Evolutionary conservation across 371 early-diverging fungal genomes (phyloP).

Genomic region (Coelomomyces lativittatus): DNA sequence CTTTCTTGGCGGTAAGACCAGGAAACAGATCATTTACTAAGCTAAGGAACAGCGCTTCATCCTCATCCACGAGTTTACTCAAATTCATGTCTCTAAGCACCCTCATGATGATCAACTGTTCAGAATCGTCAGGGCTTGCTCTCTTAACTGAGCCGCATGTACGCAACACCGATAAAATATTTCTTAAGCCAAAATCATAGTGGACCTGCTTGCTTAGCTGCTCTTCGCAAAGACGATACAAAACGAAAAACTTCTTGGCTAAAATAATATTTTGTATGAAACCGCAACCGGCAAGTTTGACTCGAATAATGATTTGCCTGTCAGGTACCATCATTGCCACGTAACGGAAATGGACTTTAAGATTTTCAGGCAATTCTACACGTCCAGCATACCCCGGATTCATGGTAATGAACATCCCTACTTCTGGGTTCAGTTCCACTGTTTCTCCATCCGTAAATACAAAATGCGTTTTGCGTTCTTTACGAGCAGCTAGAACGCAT

Average conservation of each 20-base stretch:
- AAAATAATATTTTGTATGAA: constrained; percentile 35
- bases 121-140: constrained; percentile 33
- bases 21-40: constrained; percentile 46
- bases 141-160: constrained; percentile 44
- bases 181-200: constrained; percentile 51
- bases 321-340: constrained; percentile 52
- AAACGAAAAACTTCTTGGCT: constrained; percentile 42
- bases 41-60: constrained; percentile 32
- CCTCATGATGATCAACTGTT: constrained; percentile 41
- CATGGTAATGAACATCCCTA: constrained; percentile 51
- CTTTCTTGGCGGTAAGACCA: constrained; percentile 32
- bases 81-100: constrained; percentile 47
- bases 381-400: constrained; percentile 47
- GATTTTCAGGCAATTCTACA: constrained; percentile 44
- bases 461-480: constrained; percentile 30
- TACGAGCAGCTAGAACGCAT: constrained; percentile 33
- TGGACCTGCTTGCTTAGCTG: constrained; percentile 44
- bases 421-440: constrained; percentile 45
- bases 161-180: constrained; percentile 40
- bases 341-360: constrained; percentile 45
- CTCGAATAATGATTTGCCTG: constrained; percentile 44
- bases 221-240: constrained; percentile 40
- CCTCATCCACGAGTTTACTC: constrained; percentile 44
- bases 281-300: constrained; percentile 46
- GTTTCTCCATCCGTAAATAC: constrained; percentile 43